Evolutionary conservation across 2,329 filamentous ascomycete genomes (phyloP).

Genomic region (Penicillium sp.): DNA sequence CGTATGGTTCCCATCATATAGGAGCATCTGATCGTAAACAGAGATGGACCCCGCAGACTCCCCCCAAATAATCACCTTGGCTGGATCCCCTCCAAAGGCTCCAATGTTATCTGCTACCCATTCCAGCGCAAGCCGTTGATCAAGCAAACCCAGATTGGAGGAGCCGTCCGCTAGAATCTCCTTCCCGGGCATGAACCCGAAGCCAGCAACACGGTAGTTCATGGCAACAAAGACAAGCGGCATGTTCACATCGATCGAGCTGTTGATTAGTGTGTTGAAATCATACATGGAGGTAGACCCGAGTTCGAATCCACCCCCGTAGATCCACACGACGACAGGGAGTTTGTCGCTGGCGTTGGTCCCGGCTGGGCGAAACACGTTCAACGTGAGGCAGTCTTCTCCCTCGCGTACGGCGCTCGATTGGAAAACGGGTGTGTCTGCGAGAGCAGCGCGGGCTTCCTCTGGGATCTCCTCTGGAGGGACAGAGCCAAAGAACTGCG

Average conservation of each 20-base stretch:
- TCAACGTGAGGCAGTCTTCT: constrained; percentile 70
- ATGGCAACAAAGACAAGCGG: constrained; percentile 76
- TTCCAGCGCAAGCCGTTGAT: constrained; percentile 73
- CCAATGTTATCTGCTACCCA: constrained; percentile 80
- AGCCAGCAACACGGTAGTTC: constrained; percentile 77
- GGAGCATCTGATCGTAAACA: constrained; percentile 74
- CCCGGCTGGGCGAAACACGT: constrained; percentile 63
- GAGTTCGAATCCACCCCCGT: constrained; percentile 60
- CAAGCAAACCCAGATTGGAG: constrained; percentile 72
- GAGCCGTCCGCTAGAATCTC: constrained; percentile 71
- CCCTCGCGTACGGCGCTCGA: constrained; percentile 53
- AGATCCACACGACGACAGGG: constrained; percentile 74
- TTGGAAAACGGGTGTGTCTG: constrained; percentile 64
- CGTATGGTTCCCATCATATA: constrained; percentile 73
- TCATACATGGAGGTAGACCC: constrained; percentile 54
- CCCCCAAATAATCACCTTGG: constrained; percentile 79
- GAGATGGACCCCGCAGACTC: constrained; percentile 75
- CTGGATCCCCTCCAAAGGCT: constrained; percentile 77
- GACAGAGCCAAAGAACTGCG: constrained; percentile 70
- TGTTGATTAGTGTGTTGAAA: constrained; percentile 36
- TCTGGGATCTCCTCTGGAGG: constrained; percentile 51
- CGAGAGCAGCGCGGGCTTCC: constrained; percentile 23
- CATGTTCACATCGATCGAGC: constrained; percentile 56
- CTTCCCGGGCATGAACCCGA: constrained; percentile 73
- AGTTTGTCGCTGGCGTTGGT: constrained; percentile 62